Evolutionary conservation across 1,139 yeast genomes (phyloP), one percentile per base, ranked within the genome.

Genomic region (Pichia sp.): DNA sequence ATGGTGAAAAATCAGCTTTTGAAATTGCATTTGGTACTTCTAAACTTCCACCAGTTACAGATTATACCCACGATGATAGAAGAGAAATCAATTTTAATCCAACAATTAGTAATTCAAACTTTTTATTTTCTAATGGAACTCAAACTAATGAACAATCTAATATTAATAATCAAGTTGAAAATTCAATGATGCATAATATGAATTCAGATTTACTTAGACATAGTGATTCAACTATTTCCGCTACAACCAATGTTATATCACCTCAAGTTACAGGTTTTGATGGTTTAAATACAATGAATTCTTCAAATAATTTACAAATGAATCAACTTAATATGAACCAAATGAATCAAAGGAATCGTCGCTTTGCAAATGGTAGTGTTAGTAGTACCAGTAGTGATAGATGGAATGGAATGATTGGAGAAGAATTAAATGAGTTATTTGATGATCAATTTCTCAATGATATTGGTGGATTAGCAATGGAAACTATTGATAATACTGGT

Each of bases 21-120:
- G 61, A 56, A 30, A 58, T 58, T 43, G 62, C 62, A 11, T 58
- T 57, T 46, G 62, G 62, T 46, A 57, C 61, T 2, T 55, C 61
- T 2, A 57, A 56, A 34, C 43, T 58, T 34, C 61, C 62, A 4
- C 62, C 62, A 4, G 62, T 58, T 28, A 58, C 62, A 6, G 62
- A 58, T 44, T 57, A 46, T 36, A 48, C 52, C 2, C 50, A 45
- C 21, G 41, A 42, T 17, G 31, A 41, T 37, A 32, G 45, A 24
- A 39, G 45, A 23, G 47, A 44, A 35, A 44, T 44, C 14, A 44
- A 39, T 26, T 48, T 44, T 18, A 47, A 47, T 39, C 40, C 47
- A 4, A 22, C 43, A 15, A 35, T 35, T 14, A 43, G 44, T 22
- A 43, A 43, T 24, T 43, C 46, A 4, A 43, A 43, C 10, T n/a